These are phyloP conservation scores for Plectranthus barbatus DNA, from an alignment of 257 asterid species.

Conservation along the genomic window DNA sequence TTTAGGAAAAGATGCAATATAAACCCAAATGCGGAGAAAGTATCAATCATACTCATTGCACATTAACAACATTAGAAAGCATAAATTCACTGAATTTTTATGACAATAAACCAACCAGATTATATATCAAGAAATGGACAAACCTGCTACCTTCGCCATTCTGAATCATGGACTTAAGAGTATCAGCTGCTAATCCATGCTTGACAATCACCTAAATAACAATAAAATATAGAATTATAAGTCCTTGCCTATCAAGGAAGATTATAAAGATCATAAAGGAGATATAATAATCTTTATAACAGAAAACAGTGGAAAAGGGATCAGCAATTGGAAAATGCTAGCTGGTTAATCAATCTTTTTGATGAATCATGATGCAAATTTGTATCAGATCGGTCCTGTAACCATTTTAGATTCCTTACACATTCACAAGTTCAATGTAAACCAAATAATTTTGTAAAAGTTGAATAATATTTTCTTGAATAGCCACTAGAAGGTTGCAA, in stretches of 20 bases:
- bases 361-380: no score
- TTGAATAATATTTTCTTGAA: not conserved
- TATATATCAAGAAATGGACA: not conserved
- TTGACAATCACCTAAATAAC: constrained; percentile 54
- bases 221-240: constrained; percentile 8
- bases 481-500: not conserved
- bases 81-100: not conserved
- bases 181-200: constrained; percentile 76
- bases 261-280: not conserved
- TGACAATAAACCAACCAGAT: not conserved
- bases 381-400: no score
- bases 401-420: not conserved
- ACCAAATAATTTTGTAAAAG: not conserved
- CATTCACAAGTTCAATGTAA: not conserved
- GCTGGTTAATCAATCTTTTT: not conserved
- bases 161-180: constrained; percentile 60
- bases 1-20: not conserved
- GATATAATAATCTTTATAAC: not conserved
- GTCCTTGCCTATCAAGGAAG: not conserved
- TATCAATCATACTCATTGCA: not conserved
- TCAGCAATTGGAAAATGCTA: not conserved
- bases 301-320: not conserved
- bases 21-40: not conserved
- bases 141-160: constrained; percentile 79
- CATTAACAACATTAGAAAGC: not conserved